phyloP scores from a whole-genome alignment of 352 stramenopile species.

The Phytophthora kernoviae region DNA sequence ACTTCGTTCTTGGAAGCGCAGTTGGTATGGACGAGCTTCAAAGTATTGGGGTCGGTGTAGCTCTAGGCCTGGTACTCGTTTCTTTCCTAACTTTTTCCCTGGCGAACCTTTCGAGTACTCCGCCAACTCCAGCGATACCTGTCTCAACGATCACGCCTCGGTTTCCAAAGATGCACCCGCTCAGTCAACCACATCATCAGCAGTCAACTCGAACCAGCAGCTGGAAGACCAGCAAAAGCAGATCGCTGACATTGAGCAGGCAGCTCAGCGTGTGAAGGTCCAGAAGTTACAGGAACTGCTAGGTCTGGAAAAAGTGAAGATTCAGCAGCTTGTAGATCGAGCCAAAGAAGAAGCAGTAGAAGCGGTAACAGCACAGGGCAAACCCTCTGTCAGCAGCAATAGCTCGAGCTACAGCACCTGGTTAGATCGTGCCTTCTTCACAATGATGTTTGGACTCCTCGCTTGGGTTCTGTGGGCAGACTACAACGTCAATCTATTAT shows the following conservation, averaged over 20 bases:
- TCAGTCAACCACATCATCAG: neutral
- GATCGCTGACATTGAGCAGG: constrained; percentile 36
- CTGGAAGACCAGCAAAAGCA: constrained; percentile 7
- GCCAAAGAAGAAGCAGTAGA: constrained; percentile 41
- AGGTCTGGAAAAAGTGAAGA: constrained; percentile 50
- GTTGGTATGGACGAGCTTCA: constrained; percentile 48
- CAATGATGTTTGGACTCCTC: constrained; percentile 40
- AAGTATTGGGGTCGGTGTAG: constrained; percentile 45
- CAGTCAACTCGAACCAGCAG: neutral
- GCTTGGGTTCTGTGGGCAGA: constrained; percentile 51
- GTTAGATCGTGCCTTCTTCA: constrained; percentile 53
- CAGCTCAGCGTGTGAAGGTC: constrained; percentile 43
- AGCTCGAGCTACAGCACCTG: constrained; percentile 49
- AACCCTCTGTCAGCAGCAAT: constrained; percentile 1
- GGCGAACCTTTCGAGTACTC: constrained; percentile 68
- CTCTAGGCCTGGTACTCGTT: constrained; percentile 51
- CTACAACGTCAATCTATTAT: constrained; percentile 60
- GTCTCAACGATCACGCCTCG: neutral
- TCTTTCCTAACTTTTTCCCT: constrained; percentile 45
- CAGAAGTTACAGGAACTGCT: constrained; percentile 66
- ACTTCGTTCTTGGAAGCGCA: neutral
- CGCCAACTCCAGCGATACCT: neutral
- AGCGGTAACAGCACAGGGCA: constrained; percentile 7
- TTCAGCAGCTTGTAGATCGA: constrained; percentile 42
- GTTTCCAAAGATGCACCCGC: neutral